Evolutionary conservation across 306 rosid species (phyloP).

Genomic region (Inga oerstediana): DNA sequence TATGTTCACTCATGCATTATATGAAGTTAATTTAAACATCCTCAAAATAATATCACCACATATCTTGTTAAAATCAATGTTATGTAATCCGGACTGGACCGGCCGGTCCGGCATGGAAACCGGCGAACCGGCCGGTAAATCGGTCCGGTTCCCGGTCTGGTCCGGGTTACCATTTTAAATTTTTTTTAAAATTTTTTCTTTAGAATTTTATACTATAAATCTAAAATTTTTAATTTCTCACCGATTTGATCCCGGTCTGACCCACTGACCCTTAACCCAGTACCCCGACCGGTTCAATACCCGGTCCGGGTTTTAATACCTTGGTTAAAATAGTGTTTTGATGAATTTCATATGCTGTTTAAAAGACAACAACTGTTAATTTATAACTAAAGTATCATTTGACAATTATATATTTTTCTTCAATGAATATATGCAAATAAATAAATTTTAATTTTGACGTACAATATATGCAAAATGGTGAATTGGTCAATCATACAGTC

Average conservation of each 20-base stretch:
- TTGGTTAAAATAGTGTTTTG: background rate
- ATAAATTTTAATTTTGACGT: background rate
- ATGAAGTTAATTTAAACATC: background rate
- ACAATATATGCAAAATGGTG: background rate
- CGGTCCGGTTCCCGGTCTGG: no score
- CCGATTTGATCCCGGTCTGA: no score
- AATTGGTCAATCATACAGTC: constrained; percentile 13
- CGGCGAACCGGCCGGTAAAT: no score
- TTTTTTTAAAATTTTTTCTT: no score
- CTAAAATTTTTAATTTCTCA: no score
- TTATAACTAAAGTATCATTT: background rate
- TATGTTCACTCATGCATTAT: background rate
- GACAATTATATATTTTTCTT: background rate
- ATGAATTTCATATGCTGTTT: background rate
- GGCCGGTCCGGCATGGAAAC: no score
- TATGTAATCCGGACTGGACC: no score
- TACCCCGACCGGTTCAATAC: no score
- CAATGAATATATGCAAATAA: background rate
- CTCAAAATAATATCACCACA: background rate
- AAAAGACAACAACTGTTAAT: background rate
- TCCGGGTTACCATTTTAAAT: no score
- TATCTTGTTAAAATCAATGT: background rate
- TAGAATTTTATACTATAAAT: no score
- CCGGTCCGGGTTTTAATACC: no score
- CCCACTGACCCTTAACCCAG: no score